These are phyloP conservation scores for Cydonia oblonga DNA, from an alignment of 331 rosid genomes.

Conservation along the genomic window DNA sequence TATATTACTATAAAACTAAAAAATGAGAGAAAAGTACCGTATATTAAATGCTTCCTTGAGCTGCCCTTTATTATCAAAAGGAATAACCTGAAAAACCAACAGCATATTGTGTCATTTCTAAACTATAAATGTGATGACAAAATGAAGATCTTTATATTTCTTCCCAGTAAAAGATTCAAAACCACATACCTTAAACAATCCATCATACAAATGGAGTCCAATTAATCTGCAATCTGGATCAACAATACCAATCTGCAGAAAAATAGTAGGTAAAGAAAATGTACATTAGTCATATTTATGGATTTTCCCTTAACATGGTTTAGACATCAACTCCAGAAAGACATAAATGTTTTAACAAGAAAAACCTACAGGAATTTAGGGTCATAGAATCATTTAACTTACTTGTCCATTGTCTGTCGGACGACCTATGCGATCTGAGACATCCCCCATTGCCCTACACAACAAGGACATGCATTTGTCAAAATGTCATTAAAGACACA, in stretches of 20 bases:
- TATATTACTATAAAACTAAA: not conserved
- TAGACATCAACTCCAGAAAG: not conserved
- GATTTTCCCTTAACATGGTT: not conserved
- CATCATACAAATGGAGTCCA: conserved; percentile 98
- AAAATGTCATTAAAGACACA: not conserved
- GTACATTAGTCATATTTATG: not conserved
- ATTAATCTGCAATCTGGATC: conserved; percentile 97
- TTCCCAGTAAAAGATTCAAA: not conserved
- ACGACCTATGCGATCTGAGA: conserved; percentile 97
- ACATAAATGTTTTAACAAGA: not conserved
- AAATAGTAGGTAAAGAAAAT: not conserved
- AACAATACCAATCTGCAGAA: conserved; percentile 83
- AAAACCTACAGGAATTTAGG: not conserved
- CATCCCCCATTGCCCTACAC: conserved; percentile 94
- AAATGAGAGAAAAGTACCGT: conserved; percentile 36
- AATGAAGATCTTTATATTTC: not conserved
- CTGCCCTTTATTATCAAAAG: conserved; percentile 90
- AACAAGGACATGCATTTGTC: conserved; percentile 6
- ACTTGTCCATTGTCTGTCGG: conserved; percentile 98
- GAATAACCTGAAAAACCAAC: conserved; percentile 65
- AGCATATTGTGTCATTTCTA: not conserved
- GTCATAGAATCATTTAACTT: conserved; percentile 2
- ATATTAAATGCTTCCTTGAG: conserved; percentile 98
- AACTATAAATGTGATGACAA: not conserved
- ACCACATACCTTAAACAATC: conserved; percentile 71